Conservation (phyloP, 2,329 filamentous ascomycete genomes). For the Penicillium sp. region DNA sequence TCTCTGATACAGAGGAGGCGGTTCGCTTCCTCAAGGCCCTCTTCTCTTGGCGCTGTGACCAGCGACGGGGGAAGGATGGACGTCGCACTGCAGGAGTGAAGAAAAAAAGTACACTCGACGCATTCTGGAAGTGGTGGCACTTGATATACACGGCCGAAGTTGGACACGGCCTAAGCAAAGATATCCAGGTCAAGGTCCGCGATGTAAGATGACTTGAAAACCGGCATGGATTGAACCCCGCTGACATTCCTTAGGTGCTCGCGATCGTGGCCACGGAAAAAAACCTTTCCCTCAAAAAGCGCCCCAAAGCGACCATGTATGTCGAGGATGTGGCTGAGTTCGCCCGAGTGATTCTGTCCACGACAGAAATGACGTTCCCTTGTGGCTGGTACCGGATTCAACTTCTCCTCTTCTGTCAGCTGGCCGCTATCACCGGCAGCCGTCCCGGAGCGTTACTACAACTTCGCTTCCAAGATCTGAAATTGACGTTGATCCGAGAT, state of each 20-base stretch:
- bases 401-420: constrained; percentile 26
- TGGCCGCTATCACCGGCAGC: constrained; percentile 29
- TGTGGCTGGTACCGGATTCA: constrained; percentile 29
- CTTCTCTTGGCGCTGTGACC: constrained; percentile 23
- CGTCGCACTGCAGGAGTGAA: constrained; percentile 10
- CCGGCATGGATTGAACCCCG: background rate
- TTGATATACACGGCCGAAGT: constrained; percentile 23
- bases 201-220: constrained; percentile 16
- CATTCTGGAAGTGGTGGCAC: constrained; percentile 28
- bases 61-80: constrained; percentile 16
- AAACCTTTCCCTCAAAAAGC: constrained; percentile 17
- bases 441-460: constrained; percentile 22
- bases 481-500: constrained; percentile 29
- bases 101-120: constrained; percentile 20
- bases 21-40: constrained; percentile 28
- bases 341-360: constrained; percentile 28
- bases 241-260: constrained; percentile 27
- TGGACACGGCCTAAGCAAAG: constrained; percentile 17
- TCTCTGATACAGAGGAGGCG: constrained; percentile 30
- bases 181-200: constrained; percentile 19
- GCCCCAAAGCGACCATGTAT: constrained; percentile 32
- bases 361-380: constrained; percentile 31
- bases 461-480: constrained; percentile 27
- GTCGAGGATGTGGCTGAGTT: constrained; percentile 35
- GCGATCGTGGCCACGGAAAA: constrained; percentile 27